Percentiles rank a stretch among this genome's conserved stretches.
phyloP scores from a whole-genome alignment of 2,329 filamentous ascomycete genomes.

The Paramyrothecium roridum region DNA sequence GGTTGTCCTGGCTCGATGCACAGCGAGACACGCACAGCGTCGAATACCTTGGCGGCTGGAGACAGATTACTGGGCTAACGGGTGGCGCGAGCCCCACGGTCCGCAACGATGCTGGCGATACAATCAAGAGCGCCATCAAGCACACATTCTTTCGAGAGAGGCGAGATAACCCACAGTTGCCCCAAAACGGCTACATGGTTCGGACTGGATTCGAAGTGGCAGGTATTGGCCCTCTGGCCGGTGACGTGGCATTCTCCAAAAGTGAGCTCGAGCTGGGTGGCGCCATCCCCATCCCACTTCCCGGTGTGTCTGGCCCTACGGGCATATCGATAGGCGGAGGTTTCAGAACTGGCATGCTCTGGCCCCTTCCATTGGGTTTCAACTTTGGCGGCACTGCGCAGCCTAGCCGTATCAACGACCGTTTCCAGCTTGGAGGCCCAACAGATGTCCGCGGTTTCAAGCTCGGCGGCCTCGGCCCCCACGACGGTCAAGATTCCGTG shows the following conservation, averaged over 20 bases:
- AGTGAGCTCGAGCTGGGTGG: conserved; percentile 80
- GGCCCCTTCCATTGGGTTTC: conserved; percentile 69
- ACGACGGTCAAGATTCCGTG: conserved; percentile 79
- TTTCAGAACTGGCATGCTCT: conserved; percentile 77
- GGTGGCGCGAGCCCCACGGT: conserved; percentile 77
- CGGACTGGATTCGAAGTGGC: conserved; percentile 81
- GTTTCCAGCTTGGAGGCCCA: conserved; percentile 90
- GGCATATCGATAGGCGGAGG: conserved; percentile 82
- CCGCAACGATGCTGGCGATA: conserved; percentile 82
- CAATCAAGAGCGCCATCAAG: conserved; percentile 80
- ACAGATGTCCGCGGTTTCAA: conserved; percentile 94
- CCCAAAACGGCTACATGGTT: conserved; percentile 75
- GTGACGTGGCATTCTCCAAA: conserved; percentile 93
- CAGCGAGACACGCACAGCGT: conserved; percentile 71
- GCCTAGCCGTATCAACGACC: conserved; percentile 83
- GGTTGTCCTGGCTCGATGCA: conserved; percentile 69
- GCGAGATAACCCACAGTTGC: conserved; percentile 81
- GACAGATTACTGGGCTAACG: conserved; percentile 79
- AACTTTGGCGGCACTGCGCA: conserved; percentile 47
- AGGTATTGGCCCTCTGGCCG: conserved; percentile 76
- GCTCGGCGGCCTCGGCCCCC: conserved; percentile 82
- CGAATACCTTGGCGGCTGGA: conserved; percentile 79
- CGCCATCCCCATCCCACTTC: conserved; percentile 70
- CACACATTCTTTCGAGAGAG: conserved; percentile 79
- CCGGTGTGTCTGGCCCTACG: conserved; percentile 64